phyloP scores from a whole-genome alignment of 2,329 filamentous ascomycete genomes.

The Colletotrichum spaethianum region DNA sequence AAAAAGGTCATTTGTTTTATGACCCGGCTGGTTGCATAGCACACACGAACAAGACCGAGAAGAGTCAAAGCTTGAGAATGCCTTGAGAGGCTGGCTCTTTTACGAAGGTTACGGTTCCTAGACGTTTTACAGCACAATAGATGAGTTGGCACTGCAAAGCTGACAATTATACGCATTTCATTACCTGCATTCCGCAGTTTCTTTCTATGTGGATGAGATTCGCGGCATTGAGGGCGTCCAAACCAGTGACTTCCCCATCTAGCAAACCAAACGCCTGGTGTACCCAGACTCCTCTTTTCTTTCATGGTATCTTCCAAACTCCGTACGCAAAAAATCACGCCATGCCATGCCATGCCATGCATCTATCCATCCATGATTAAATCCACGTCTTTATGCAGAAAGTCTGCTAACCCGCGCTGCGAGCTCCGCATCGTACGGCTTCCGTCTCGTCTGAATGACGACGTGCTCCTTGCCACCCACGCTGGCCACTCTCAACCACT shows the following conservation, averaged over 20 bases:
- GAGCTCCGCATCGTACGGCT: slow-evolving; percentile 49
- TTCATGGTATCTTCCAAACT: slow-evolving; percentile 39
- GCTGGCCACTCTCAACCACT: slow-evolving; percentile 68
- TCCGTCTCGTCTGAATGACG: slow-evolving; percentile 64
- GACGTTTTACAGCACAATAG: slow-evolving; percentile 42
- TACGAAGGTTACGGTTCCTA: slow-evolving; percentile 41
- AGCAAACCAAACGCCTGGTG: background rate
- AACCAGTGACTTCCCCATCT: background rate
- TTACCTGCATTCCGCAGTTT: slow-evolving; percentile 12
- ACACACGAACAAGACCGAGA: slow-evolving; percentile 36
- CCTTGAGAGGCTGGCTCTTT: slow-evolving; percentile 34
- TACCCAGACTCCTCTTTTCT: background rate
- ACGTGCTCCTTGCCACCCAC: slow-evolving; percentile 70
- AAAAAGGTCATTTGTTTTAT: slow-evolving; percentile 16
- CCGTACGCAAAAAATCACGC: slow-evolving; percentile 27
- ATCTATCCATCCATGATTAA: background rate
- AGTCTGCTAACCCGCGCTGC: slow-evolving; percentile 35
- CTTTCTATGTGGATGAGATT: slow-evolving; percentile 2
- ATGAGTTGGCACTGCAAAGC: slow-evolving; percentile 38
- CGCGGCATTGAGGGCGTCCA: background rate
- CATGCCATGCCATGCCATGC: slow-evolving; percentile 19
- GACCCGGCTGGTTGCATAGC: slow-evolving; percentile 39
- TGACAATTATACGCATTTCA: slow-evolving; percentile 34
- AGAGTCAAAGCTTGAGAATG: slow-evolving; percentile 24
- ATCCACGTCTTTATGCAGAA: slow-evolving; percentile 5